Conservation (phyloP, 352 stramenopile species). For the Pythium periplocum region DNA sequence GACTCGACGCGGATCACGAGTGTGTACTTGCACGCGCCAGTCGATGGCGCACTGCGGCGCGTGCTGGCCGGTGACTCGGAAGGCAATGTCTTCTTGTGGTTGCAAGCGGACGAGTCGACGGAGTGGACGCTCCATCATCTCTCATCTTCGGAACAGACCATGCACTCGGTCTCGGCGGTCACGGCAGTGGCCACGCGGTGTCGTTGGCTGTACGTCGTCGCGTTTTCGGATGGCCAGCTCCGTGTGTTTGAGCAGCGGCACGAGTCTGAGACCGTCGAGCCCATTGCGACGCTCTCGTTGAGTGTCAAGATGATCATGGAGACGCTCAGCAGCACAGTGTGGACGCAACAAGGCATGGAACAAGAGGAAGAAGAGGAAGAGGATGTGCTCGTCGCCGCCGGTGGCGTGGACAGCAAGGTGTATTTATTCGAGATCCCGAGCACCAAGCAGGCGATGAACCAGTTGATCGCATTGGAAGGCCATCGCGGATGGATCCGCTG, state of each 20-base stretch:
- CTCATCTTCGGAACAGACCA: background rate
- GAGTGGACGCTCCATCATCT: slow-evolving; percentile 23
- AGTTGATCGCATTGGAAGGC: slow-evolving; percentile 42
- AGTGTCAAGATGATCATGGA: slow-evolving; percentile 55
- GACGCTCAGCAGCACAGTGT: slow-evolving; percentile 22
- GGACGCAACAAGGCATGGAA: slow-evolving; percentile 2
- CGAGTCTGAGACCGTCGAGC: background rate
- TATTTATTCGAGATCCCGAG: slow-evolving; percentile 48
- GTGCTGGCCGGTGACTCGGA: slow-evolving; percentile 63
- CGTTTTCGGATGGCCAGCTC: slow-evolving; percentile 48
- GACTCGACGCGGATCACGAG: slow-evolving; percentile 39
- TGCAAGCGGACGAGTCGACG: background rate
- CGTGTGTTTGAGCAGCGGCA: slow-evolving; percentile 26
- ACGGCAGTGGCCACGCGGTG: slow-evolving; percentile 21
- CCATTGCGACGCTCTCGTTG: slow-evolving; percentile 20
- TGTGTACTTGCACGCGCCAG: slow-evolving; percentile 26
- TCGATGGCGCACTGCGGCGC: background rate
- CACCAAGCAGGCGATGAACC: slow-evolving; percentile 11
- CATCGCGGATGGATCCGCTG: slow-evolving; percentile 66
- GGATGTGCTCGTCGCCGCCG: slow-evolving; percentile 42
- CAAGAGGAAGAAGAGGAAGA: slow-evolving; percentile 12
- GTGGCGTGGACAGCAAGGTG: slow-evolving; percentile 66
- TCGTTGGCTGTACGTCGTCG: slow-evolving; percentile 30
- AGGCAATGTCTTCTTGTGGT: slow-evolving; percentile 59
- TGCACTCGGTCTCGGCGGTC: slow-evolving; percentile 34